Percentiles rank a stretch among this genome's conserved stretches.
Conservation (phyloP, 1,284 basidiomycete genomes). For the Porodaedalea pini region DNA sequence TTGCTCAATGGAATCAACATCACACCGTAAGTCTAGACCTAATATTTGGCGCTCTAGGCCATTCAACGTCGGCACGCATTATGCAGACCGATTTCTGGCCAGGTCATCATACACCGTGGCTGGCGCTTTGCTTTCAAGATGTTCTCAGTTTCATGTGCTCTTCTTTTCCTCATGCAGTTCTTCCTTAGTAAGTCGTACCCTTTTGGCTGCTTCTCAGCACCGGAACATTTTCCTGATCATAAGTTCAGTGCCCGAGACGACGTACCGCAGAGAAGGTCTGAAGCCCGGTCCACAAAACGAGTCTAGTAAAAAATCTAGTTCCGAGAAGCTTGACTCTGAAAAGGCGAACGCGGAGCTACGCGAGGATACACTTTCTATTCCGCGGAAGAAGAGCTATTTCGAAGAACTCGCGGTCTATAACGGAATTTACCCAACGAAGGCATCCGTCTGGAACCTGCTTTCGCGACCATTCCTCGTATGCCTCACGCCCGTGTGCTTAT, state of each 20-base stretch:
- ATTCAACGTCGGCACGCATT: neutral
- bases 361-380: slow-evolving; percentile 1
- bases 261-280: slow-evolving; percentile 10
- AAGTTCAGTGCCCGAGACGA: slow-evolving; percentile 21
- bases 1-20: slow-evolving; percentile 26
- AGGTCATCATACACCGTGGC: slow-evolving; percentile 23
- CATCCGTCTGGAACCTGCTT: slow-evolving; percentile 9
- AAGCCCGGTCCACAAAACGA: neutral
- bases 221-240: no score
- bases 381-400: slow-evolving; percentile 17
- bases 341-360: neutral
- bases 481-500: slow-evolving; percentile 20
- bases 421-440: slow-evolving; percentile 21
- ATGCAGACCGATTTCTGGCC: slow-evolving; percentile 23
- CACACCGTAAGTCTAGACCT: slow-evolving; percentile 20
- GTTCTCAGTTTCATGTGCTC: slow-evolving; percentile 21
- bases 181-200: slow-evolving; percentile 20
- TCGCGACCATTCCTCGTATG: slow-evolving; percentile 18
- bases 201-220: no score
- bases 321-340: neutral
- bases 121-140: slow-evolving; percentile 26
- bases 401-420: slow-evolving; percentile 19
- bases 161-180: slow-evolving; percentile 22
- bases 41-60: neutral
- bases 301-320: slow-evolving; percentile 5